A percentile compares a stretch with the other conserved stretches of the same genome.
phyloP scores from a whole-genome alignment of 140 eudicot genomes.

The Senecio squalidus region DNA sequence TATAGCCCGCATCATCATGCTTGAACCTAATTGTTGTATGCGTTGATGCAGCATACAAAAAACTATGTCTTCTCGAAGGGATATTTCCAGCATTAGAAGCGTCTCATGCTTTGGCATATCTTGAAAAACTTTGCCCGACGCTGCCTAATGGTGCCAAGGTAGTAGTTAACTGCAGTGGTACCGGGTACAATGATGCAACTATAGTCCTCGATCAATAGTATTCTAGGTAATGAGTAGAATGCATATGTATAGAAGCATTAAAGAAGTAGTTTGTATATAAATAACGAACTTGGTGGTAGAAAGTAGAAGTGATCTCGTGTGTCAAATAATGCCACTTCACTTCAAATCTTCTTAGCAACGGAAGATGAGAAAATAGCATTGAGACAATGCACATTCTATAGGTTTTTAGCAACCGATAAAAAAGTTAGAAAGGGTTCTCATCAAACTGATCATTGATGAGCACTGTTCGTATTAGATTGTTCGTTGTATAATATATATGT shows the following conservation, averaged over 20 bases:
- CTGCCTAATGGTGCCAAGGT: slow-evolving; percentile 43
- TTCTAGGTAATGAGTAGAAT: background rate
- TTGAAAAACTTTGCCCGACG: slow-evolving; percentile 56
- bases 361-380: background rate
- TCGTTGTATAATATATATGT: no score
- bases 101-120: slow-evolving; percentile 64
- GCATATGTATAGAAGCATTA: background rate
- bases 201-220: slow-evolving; percentile 19
- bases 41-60: slow-evolving; percentile 39
- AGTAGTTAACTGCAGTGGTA: slow-evolving; percentile 54
- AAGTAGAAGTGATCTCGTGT: background rate
- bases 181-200: slow-evolving; percentile 47
- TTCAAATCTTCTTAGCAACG: no score
- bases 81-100: slow-evolving; percentile 62
- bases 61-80: slow-evolving; percentile 61
- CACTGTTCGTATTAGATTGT: no score
- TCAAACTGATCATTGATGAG: no score
- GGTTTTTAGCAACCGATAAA: no score
- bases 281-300: background rate
- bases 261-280: background rate
- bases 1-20: background rate
- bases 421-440: no score
- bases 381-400: no score
- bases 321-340: no score
- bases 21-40: background rate